A percentile compares a stretch with the other conserved stretches of the same genome.
Conservation (phyloP, 768 basidiomycete species). For the Lentinula aciculospora region DNA sequence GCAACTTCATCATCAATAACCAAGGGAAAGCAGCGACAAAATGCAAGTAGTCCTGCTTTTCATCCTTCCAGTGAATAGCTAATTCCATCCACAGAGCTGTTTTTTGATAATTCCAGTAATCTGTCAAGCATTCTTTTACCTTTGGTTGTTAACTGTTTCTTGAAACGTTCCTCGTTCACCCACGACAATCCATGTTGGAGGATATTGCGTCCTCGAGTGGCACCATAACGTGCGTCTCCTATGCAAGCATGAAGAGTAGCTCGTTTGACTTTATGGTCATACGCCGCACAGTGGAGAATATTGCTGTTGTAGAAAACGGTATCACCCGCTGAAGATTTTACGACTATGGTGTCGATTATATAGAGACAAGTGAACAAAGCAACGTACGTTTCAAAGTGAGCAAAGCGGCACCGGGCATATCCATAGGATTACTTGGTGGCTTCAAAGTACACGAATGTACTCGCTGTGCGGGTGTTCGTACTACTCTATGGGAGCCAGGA, state of each 20-base stretch:
- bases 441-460: slow-evolving; percentile 42
- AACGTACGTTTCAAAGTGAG: slow-evolving; percentile 49
- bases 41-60: background rate
- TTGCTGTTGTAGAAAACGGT: slow-evolving; percentile 80
- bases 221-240: slow-evolving; percentile 58
- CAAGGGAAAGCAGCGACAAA: too few species aligned
- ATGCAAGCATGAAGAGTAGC: slow-evolving; percentile 70
- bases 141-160: slow-evolving; percentile 4
- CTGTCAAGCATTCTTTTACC: slow-evolving; percentile 4
- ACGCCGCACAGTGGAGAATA: slow-evolving; percentile 69
- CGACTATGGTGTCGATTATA: background rate
- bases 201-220: slow-evolving; percentile 60
- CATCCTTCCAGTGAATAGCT: slow-evolving; percentile 4
- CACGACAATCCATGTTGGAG: slow-evolving; percentile 70
- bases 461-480: slow-evolving; percentile 56
- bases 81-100: background rate
- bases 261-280: slow-evolving; percentile 41
- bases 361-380: background rate
- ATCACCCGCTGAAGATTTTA: slow-evolving; percentile 47
- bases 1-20: too few species aligned
- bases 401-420: slow-evolving; percentile 64
- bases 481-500: slow-evolving; percentile 56
- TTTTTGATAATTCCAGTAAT: background rate
- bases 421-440: slow-evolving; percentile 51
- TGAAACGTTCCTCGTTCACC: slow-evolving; percentile 46